Conservation (phyloP, 768 basidiomycete species). For the Naganishia onofrii region DNA sequence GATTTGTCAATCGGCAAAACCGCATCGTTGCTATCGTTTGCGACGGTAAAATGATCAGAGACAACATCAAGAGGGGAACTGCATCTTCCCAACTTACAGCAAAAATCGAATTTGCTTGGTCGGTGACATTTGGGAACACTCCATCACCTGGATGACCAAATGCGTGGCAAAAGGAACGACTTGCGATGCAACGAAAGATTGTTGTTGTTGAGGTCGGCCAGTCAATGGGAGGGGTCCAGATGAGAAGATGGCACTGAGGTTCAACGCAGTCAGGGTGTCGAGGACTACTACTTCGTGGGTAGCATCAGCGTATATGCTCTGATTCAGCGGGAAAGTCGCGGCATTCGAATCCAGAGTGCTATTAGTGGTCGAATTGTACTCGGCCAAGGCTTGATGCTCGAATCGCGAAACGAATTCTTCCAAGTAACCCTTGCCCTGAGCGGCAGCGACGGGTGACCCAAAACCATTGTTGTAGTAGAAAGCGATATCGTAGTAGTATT, state of each 20-base stretch:
- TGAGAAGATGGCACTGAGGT: conserved; percentile 69
- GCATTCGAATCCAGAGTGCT: conserved; percentile 46
- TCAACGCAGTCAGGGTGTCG: conserved; percentile 82
- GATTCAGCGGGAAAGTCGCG: conserved; percentile 51
- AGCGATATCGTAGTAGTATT: conserved; percentile 42
- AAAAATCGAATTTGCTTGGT: conserved; percentile 46
- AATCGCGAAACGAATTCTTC: conserved; percentile 52
- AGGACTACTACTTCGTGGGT: conserved; percentile 83
- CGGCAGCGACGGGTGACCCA: conserved; percentile 48
- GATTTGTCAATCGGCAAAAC: conserved; percentile 50
- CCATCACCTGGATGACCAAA: conserved; percentile 65
- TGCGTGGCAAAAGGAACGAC: conserved; percentile 55
- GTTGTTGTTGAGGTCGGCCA: conserved; percentile 61
- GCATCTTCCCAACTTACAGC: conserved; percentile 55
- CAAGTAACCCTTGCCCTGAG: conserved; percentile 49
- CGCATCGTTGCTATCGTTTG: conserved; percentile 53
- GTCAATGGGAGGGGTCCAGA: conserved; percentile 72
- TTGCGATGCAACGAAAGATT: conserved; percentile 42
- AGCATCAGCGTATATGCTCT: conserved; percentile 68
- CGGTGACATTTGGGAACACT: conserved; percentile 37
- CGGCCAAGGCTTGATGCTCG: conserved; percentile 35
- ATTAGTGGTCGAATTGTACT: conserved; percentile 44
- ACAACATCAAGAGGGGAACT: conserved; percentile 42
- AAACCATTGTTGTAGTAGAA: conserved; percentile 47
- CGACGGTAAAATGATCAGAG: conserved; percentile 37